A percentile compares a stretch with the other conserved stretches of the same genome.
phyloP scores from a whole-genome alignment of 768 basidiomycete genomes.

The Hemileccinum rubropunctum region DNA sequence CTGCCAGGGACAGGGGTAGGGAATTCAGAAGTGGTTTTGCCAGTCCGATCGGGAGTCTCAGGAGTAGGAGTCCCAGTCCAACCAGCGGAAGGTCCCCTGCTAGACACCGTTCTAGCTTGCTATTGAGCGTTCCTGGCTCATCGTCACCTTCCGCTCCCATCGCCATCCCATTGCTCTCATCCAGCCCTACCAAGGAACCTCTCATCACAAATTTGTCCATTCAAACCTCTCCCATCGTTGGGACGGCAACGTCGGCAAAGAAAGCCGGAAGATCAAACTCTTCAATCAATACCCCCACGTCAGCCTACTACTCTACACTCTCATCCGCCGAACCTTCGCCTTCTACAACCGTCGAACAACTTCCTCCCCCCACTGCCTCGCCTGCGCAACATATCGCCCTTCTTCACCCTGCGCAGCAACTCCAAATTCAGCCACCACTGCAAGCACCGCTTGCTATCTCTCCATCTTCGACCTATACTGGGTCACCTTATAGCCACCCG shows the following conservation, averaged over 20 bases:
- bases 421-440: constrained; percentile 16
- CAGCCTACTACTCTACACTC: constrained; percentile 44
- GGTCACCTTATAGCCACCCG: constrained; percentile 24
- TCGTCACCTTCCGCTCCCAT: constrained; percentile 21
- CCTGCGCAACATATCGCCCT: constrained; percentile 21
- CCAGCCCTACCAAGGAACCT: constrained; percentile 27
- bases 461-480: constrained; percentile 25
- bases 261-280: constrained; percentile 17
- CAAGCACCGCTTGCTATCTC: constrained; percentile 14
- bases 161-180: constrained; percentile 22
- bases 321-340: constrained; percentile 40
- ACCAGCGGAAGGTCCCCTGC: constrained; percentile 36
- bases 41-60: constrained; percentile 60
- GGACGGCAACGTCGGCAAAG: not conserved
- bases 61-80: constrained; percentile 68
- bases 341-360: constrained; percentile 34
- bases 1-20: constrained; percentile 37
- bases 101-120: constrained; percentile 40
- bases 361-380: constrained; percentile 24
- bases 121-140: constrained; percentile 48
- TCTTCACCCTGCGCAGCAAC: constrained; percentile 12
- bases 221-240: constrained; percentile 18
- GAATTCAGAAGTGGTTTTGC: constrained; percentile 53
- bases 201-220: constrained; percentile 23
- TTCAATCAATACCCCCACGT: constrained; percentile 46